Evolutionary conservation across 805 yeast genomes (phyloP).

Genomic region (Ogataea ganodermae): DNA sequence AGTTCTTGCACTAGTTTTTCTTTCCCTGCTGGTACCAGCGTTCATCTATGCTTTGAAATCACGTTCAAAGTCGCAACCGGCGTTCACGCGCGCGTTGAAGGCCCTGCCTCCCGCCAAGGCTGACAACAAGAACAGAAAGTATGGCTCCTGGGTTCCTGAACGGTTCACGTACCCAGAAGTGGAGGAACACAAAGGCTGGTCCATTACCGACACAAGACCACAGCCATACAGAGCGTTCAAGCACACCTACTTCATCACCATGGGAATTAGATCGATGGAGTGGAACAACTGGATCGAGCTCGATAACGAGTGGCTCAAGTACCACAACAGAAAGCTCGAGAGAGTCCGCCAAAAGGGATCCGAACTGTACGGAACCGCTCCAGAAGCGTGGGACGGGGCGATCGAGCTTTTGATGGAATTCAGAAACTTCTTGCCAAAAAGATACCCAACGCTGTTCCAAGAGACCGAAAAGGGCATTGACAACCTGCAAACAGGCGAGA

Average conservation of each 20-base stretch:
- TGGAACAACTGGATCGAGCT: constrained; percentile 66
- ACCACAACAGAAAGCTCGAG: constrained; percentile 51
- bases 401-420: constrained; percentile 57
- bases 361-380: constrained; percentile 51
- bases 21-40: constrained; percentile 1
- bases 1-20: constrained; percentile 1
- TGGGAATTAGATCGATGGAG: constrained; percentile 69
- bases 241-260: constrained; percentile 62
- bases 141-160: constrained; percentile 59
- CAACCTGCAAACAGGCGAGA: constrained; percentile 56
- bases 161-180: constrained; percentile 52
- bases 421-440: constrained; percentile 50
- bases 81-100: constrained; percentile 21
- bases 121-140: constrained; percentile 47
- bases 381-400: constrained; percentile 54
- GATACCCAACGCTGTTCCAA: constrained; percentile 58
- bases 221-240: constrained; percentile 68
- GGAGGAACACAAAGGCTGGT: constrained; percentile 49
- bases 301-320: constrained; percentile 64
- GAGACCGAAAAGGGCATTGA: constrained; percentile 48
- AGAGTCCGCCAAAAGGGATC: constrained; percentile 49
- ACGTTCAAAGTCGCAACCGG: constrained; percentile 2
- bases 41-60: background rate
- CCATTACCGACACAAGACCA: constrained; percentile 50
- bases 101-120: constrained; percentile 39